phyloP scores from a whole-genome alignment of 106 monocot genomes.

The Dendrobium nobile region DNA sequence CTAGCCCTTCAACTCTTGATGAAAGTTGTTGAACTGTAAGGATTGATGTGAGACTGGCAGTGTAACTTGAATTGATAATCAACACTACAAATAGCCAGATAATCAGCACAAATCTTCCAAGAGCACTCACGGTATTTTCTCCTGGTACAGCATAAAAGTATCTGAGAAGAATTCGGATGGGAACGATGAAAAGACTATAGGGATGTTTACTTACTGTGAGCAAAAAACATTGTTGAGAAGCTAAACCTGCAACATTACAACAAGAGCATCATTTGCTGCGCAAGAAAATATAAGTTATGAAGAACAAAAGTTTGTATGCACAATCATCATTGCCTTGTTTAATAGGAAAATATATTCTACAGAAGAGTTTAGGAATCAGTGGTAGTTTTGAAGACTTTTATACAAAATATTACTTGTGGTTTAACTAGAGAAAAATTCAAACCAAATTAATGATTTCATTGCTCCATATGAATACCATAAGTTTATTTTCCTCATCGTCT shows the following conservation, averaged over 20 bases:
- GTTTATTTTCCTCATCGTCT: neutral
- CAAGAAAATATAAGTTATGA: neutral
- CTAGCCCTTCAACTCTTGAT: slow-evolving; percentile 60
- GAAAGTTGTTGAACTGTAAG: slow-evolving; percentile 89
- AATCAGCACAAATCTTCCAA: slow-evolving; percentile 74
- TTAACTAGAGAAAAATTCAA: too few species aligned
- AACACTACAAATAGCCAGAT: slow-evolving; percentile 89
- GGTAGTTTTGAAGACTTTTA: too few species aligned
- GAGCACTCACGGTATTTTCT: slow-evolving; percentile 64
- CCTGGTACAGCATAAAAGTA: slow-evolving; percentile 28
- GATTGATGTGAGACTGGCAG: slow-evolving; percentile 88
- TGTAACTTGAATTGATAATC: slow-evolving; percentile 94
- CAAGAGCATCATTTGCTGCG: slow-evolving; percentile 1
- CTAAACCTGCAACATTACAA: slow-evolving; percentile 74
- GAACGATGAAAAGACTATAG: neutral
- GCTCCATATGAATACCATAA: too few species aligned
- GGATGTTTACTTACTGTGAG: slow-evolving; percentile 65
- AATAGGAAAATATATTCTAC: neutral
- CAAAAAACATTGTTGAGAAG: slow-evolving; percentile 96
- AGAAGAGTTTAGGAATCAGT: too few species aligned
- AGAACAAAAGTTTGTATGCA: neutral
- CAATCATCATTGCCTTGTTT: neutral
- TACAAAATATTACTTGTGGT: too few species aligned
- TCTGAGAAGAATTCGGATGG: neutral
- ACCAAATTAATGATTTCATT: too few species aligned